Base-by-base conservation (phyloP, 345 rosid species). In the Lumnitzera racemosa region DNA sequence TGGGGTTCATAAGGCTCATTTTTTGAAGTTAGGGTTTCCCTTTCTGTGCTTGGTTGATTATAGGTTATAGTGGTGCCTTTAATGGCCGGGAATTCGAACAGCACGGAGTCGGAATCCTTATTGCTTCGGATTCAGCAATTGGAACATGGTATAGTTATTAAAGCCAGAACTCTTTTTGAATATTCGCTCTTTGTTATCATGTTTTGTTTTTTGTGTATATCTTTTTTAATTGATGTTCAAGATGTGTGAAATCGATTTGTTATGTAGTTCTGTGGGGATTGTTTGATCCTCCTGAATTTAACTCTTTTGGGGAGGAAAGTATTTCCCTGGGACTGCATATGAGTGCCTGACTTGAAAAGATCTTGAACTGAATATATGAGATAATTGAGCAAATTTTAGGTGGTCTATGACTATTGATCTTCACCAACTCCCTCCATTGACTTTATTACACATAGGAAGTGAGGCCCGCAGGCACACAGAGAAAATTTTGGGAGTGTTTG, bases 61-160 rank as follows among this genome's bases (percentile, higher is more conserved):
- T 20, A 48, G 59, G 60, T 55, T 56, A 36, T 47, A 17, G 52
- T 31, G 13, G 51, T n/a, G 2, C 24, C 47, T 12, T 53, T 9
- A 55, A 94, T 94, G 99, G 95, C 83, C 61, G 74, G 47, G 23
- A 67, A 48, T 67, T 59, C 64, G n/a, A 67, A 65, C 51, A 81
- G 75, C 56, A 76, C 66, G 47, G 89, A 80, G 70, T 62, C 74
- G 2, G 89, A 80, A 72, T 62, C 74, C 3, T 67, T 81, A 61
- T 47, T 73, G 64, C 80, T 78, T 73, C 97, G 90, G 53, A 80
- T 94, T 58, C 76, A 81, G 59, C 97, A 87, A 61, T 64, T 94
- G 29, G 99, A 90, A 67, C 77, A 67, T 41, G 99, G 97, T 88
- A 73, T 14, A 63, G 46, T 15, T 29, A 36, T 51, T 50, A n/a